Evolutionary conservation across 108 stramenopile genomes (phyloP), one percentile per base, ranked within the genome.

Genomic region (Skeletonema menzelii): DNA sequence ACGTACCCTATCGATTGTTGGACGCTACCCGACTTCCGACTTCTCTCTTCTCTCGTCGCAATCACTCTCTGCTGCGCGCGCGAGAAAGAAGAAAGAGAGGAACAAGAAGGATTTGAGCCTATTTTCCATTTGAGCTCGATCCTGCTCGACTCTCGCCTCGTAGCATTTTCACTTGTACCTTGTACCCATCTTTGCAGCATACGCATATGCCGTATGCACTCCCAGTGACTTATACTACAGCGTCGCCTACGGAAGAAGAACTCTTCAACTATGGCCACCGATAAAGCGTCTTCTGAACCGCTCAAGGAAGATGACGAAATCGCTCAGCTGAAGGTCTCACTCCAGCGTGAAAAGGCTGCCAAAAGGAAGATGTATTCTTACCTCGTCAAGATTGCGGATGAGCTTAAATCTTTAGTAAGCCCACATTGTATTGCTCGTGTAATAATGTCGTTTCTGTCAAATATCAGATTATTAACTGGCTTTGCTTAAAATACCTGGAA

Each of bases 341-440:
- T 78, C n/a, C 69, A 70, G 58, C 65, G 77, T 1, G 92, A 94
- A 61, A 94, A 91, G 72, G 82, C 82, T 1, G 88, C 84, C 10
- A 94, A 94, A 70, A 85, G 88, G 14, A 91, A 93, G 66, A 83
- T 94, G 46, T 94, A 84, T 79, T 69, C 70, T 63, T 83, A 86
- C 34, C 75, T 94, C 15, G 87, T 91, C 64, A 91, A 89, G 64
- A 73, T 94, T 31, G 90, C 89, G n/a, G 73, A 88, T 40, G 92
- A 94, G 38, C 40, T 94, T 24, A 86, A 89, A 56, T 49, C 63
- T 1, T 46, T 71, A 11, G 40, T 42, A n/a, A 42, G 40, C n/a
- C 15, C 5, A 11, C 40, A 42, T 15, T 42, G 40, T n/a, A 15
- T 35, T n/a, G 14, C 40, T n/a, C 2, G 2, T 42, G 40, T 42